Conservation (phyloP, 1,139 yeast species). For the Williopsis jadinii region DNA sequence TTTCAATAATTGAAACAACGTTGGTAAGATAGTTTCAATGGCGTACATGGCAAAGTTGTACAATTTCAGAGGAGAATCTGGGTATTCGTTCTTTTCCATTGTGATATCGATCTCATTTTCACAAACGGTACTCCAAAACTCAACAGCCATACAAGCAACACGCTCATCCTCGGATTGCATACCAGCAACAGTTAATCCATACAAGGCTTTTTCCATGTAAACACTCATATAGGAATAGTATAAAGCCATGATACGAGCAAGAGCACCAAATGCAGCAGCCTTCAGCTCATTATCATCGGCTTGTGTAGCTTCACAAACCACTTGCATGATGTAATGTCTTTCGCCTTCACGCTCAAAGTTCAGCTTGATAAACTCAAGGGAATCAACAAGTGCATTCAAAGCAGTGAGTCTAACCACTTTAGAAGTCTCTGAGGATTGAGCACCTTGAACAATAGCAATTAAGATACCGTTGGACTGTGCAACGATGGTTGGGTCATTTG, state of each 20-base stretch:
- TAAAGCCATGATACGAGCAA: conserved; percentile 85
- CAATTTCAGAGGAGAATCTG: conserved; percentile 33
- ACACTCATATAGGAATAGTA: conserved; percentile 87
- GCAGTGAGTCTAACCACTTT: conserved; percentile 80
- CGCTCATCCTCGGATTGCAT: conserved; percentile 81
- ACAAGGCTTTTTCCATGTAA: conserved; percentile 95
- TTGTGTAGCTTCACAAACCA: conserved; percentile 97
- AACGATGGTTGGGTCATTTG: conserved; percentile 69
- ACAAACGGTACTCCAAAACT: conserved; percentile 96
- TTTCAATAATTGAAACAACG: conserved; percentile 68
- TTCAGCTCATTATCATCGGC: conserved; percentile 76
- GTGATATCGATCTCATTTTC: conserved; percentile 89
- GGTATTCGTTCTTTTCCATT: conserved; percentile 56
- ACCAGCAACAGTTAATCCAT: conserved; percentile 82
- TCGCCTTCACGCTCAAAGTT: conserved; percentile 93
- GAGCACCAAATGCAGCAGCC: conserved; percentile 93
- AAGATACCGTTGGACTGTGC: conserved; percentile 87
- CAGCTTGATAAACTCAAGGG: conserved; percentile 79
- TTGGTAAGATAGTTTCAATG: conserved; percentile 79
- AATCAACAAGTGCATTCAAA: conserved; percentile 82
- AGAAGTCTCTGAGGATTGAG: conserved; percentile 74
- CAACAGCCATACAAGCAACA: conserved; percentile 97
- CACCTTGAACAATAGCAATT: conserved; percentile 96
- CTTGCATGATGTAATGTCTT: conserved; percentile 96
- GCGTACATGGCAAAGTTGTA: conserved; percentile 84